Percentiles rank a stretch among this genome's conserved stretches.
These are phyloP conservation scores for Pythium volutum DNA, from an alignment of 352 stramenopile genomes.

Conservation along the genomic window DNA sequence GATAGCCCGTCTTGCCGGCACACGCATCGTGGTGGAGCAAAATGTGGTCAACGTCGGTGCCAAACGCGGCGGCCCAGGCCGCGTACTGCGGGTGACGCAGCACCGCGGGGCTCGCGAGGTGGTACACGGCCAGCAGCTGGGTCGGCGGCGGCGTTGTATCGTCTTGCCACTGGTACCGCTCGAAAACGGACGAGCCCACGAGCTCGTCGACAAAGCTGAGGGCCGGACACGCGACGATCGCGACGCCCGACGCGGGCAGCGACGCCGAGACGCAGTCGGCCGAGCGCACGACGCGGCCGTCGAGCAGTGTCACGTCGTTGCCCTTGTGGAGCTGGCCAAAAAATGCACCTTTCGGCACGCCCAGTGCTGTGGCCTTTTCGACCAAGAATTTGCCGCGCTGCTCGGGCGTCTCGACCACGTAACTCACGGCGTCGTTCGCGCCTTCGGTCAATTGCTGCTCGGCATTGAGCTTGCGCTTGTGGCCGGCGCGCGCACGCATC, in stretches of 20 bases:
- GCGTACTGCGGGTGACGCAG: conserved; percentile 57
- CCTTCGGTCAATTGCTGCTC: conserved; percentile 16
- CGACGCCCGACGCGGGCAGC: conserved; percentile 43
- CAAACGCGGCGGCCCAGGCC: conserved; percentile 57
- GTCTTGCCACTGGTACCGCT: conserved; percentile 33
- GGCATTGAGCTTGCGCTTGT: conserved; percentile 61
- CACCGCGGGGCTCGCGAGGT: conserved; percentile 46
- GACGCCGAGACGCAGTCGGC: conserved; percentile 70
- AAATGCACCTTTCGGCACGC: conserved; percentile 71
- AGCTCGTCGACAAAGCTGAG: conserved; percentile 61
- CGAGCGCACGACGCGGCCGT: conserved; percentile 59
- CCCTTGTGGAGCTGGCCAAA: conserved; percentile 79
- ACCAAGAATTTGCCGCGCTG: conserved; percentile 82
- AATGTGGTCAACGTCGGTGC: conserved; percentile 54
- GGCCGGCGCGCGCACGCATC: conserved; percentile 30
- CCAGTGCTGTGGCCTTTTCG: conserved; percentile 57
- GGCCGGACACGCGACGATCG: conserved; percentile 61
- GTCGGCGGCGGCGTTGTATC: conserved; percentile 25
- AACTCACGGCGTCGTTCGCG: conserved; percentile 52
- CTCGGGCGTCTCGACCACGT: conserved; percentile 67
- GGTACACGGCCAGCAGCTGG: conserved; percentile 61
- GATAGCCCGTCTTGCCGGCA: conserved; percentile 67
- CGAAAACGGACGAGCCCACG: conserved; percentile 36
- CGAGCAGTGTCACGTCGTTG: conserved; percentile 67
- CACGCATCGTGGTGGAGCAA: conserved; percentile 47